Percentiles rank a stretch among this genome's conserved stretches.
phyloP scores from a whole-genome alignment of 495 filamentous ascomycete species.

The Copromyces sp. region DNA sequence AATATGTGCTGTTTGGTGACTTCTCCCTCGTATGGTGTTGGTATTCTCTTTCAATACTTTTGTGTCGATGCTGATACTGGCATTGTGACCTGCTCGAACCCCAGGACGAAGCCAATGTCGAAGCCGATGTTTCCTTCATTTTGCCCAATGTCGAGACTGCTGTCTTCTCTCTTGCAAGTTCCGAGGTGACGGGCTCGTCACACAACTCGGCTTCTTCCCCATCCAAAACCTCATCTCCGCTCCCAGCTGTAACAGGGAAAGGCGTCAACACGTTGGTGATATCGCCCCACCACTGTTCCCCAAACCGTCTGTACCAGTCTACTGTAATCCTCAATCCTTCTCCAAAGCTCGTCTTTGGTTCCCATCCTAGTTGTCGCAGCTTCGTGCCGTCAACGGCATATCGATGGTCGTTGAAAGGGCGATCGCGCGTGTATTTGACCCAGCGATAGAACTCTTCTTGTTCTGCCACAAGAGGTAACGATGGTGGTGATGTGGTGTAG shows the following conservation, averaged over 20 bases:
- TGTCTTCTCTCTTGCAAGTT: background rate
- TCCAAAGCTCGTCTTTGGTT: slow-evolving; percentile 48
- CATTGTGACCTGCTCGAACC: background rate
- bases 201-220: slow-evolving; percentile 40
- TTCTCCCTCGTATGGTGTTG: background rate
- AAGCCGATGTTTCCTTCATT: slow-evolving; percentile 15
- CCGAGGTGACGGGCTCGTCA: slow-evolving; percentile 31
- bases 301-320: slow-evolving; percentile 56
- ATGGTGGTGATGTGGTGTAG: background rate
- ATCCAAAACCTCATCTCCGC: slow-evolving; percentile 35
- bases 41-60: background rate
- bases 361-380: slow-evolving; percentile 55
- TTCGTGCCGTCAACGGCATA: slow-evolving; percentile 61
- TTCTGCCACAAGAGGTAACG: background rate
- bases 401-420: slow-evolving; percentile 63
- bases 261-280: slow-evolving; percentile 52
- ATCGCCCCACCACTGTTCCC: slow-evolving; percentile 63
- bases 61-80: background rate
- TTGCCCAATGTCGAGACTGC: background rate
- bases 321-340: slow-evolving; percentile 57
- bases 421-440: slow-evolving; percentile 56
- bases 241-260: slow-evolving; percentile 45
- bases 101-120: too few relatives aligned
- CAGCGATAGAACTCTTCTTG: slow-evolving; percentile 37
- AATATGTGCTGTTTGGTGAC: background rate